Evolutionary conservation across 2,329 filamentous ascomycete genomes (phyloP).

Genomic region (Venturia pyrina): DNA sequence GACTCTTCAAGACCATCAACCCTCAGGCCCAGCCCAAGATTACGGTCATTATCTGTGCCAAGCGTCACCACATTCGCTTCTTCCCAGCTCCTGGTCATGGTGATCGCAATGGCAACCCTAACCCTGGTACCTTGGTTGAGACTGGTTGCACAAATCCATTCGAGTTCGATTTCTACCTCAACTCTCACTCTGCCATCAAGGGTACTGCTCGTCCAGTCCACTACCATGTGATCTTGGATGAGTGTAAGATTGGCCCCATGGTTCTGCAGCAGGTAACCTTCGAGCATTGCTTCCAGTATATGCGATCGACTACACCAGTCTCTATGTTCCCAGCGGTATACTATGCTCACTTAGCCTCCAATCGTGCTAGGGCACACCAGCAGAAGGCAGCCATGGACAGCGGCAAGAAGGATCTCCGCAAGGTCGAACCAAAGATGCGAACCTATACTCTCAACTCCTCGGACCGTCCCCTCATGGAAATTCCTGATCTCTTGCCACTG

Average conservation of each 20-base stretch:
- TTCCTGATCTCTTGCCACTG: conserved; percentile 32
- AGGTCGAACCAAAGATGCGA: neutral
- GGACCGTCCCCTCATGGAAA: conserved; percentile 22
- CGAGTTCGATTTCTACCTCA: conserved; percentile 79
- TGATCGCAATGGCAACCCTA: conserved; percentile 70
- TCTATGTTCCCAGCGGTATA: conserved; percentile 85
- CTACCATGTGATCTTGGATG: conserved; percentile 82
- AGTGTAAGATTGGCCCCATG: conserved; percentile 56
- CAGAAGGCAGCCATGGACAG: conserved; percentile 24
- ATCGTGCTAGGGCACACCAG: conserved; percentile 70
- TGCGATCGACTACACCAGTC: conserved; percentile 83
- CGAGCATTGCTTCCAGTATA: conserved; percentile 89
- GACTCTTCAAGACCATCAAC: conserved; percentile 13
- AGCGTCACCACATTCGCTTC: conserved; percentile 89
- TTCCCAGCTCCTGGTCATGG: conserved; percentile 56
- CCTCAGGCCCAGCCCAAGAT: conserved; percentile 37
- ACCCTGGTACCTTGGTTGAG: conserved; percentile 83
- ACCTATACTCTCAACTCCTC: conserved; percentile 21
- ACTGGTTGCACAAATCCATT: conserved; percentile 81
- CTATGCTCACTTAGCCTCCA: conserved; percentile 84
- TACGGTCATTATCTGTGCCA: conserved; percentile 79
- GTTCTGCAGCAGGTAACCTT: conserved; percentile 83
- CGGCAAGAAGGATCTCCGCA: conserved; percentile 14
- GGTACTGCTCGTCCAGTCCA: conserved; percentile 88
- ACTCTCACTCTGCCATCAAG: conserved; percentile 71